Evolutionary conservation across 768 basidiomycete genomes (phyloP).

Genomic region (Leccinum variicolor): DNA sequence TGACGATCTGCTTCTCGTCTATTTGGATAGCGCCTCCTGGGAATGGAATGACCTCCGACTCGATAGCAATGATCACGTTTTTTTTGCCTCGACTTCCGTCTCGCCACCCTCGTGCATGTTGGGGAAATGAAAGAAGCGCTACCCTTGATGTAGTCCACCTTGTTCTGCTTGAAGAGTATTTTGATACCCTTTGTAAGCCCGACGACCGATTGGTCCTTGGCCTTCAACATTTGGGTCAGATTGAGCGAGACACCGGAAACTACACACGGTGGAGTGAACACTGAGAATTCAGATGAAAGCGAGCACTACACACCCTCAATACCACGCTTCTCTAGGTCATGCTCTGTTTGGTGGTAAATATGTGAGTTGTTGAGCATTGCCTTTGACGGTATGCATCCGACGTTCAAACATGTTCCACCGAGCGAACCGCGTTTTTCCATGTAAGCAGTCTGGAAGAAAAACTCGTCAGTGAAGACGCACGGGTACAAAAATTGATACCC

Average conservation of each 20-base stretch:
- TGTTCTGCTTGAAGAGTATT: slow-evolving; percentile 92
- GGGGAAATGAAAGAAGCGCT: slow-evolving; percentile 82
- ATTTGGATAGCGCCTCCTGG: slow-evolving; percentile 89
- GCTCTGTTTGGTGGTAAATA: slow-evolving; percentile 90
- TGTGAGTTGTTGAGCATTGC: slow-evolving; percentile 99
- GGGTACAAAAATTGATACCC: slow-evolving; percentile 45
- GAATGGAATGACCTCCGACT: slow-evolving; percentile 95
- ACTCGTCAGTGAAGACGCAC: slow-evolving; percentile 4
- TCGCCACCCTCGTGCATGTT: slow-evolving; percentile 67
- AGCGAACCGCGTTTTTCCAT: slow-evolving; percentile 94
- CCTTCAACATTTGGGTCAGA: slow-evolving; percentile 86
- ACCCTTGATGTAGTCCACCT: slow-evolving; percentile 98
- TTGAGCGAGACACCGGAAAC: slow-evolving; percentile 79
- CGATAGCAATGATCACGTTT: slow-evolving; percentile 93
- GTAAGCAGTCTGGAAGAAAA: slow-evolving; percentile 80
- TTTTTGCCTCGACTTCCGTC: slow-evolving; percentile 79
- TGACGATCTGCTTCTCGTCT: slow-evolving; percentile 95
- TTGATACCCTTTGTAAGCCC: slow-evolving; percentile 92
- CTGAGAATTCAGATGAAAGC: not conserved
- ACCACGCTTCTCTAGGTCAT: slow-evolving; percentile 86
- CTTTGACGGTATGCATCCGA: slow-evolving; percentile 98
- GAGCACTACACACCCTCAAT: slow-evolving; percentile 72
- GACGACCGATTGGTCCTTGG: slow-evolving; percentile 82
- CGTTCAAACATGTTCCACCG: slow-evolving; percentile 97
- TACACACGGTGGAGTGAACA: slow-evolving; percentile 30